Evolutionary conservation across 1,284 basidiomycete genomes (phyloP).

Genomic region (Inonotus obliquus): DNA sequence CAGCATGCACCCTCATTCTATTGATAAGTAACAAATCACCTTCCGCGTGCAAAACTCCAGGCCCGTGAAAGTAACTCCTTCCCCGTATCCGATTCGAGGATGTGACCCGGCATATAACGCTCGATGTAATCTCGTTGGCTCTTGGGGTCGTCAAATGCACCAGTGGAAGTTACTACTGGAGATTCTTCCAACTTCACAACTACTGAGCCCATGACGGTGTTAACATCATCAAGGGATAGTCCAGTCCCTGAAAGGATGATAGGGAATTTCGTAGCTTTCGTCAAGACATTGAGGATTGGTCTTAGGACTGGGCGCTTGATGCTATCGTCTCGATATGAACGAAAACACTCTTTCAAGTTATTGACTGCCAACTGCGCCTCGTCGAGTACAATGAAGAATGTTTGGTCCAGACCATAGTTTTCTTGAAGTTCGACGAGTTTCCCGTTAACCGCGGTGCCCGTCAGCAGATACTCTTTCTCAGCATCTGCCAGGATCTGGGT

Average conservation of each 20-base stretch:
- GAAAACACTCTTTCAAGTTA: background rate
- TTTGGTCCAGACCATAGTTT: background rate
- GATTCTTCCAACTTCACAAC: background rate
- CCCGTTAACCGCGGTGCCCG: no score
- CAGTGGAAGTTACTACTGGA: background rate
- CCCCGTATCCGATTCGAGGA: background rate
- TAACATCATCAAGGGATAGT: background rate
- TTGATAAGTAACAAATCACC: background rate
- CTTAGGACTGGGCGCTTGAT: background rate
- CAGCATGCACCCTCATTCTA: background rate
- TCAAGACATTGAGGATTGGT: background rate
- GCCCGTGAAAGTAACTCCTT: background rate
- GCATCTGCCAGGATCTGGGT: background rate
- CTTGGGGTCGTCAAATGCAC: background rate
- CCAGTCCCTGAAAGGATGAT: background rate
- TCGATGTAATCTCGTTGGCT: background rate
- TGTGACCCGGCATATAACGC: background rate
- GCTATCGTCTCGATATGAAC: background rate
- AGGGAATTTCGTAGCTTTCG: background rate
- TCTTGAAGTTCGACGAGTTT: background rate
- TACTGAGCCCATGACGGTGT: background rate
- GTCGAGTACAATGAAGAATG: background rate
- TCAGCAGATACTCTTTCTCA: background rate
- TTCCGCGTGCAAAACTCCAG: background rate
- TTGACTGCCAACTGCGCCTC: background rate